These are phyloP conservation scores for Peronospora tabacina DNA, from an alignment of 352 stramenopile genomes.

Conservation along the genomic window DNA sequence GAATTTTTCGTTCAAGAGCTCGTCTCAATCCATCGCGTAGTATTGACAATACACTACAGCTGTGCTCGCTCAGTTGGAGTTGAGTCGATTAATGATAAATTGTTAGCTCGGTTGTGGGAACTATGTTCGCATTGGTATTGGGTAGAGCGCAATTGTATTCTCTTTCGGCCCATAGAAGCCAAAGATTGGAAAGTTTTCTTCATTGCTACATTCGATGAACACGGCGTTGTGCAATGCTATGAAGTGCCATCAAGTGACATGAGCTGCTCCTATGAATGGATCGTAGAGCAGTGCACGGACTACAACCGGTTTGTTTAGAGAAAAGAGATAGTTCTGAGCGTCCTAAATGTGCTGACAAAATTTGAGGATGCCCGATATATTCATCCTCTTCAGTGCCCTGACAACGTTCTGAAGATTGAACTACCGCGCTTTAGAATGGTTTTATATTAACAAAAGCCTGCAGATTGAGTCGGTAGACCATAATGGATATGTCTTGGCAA, in stretches of 20 bases:
- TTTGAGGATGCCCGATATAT: conserved; percentile 35
- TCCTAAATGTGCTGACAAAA: conserved; percentile 28
- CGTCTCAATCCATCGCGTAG: not conserved
- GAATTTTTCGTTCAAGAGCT: conserved; percentile 38
- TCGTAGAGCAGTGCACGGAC: conserved; percentile 6
- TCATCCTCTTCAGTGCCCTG: conserved; percentile 19
- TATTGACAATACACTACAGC: conserved; percentile 23
- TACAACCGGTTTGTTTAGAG: conserved; percentile 29
- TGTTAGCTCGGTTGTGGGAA: conserved; percentile 25
- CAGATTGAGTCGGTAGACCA: conserved; percentile 31
- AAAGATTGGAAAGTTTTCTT: conserved; percentile 18
- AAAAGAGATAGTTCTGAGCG: not conserved
- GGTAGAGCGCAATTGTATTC: conserved; percentile 32
- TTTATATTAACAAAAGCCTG: conserved; percentile 19
- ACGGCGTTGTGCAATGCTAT: conserved; percentile 14
- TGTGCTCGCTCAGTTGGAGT: conserved; percentile 30
- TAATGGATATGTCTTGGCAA: conserved; percentile 32
- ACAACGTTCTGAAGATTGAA: conserved; percentile 25
- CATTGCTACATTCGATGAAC: conserved; percentile 16
- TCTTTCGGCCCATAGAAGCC: conserved; percentile 26
- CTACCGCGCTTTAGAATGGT: conserved; percentile 40
- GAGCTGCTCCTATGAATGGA: conserved; percentile 2
- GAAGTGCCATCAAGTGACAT: conserved; percentile 31
- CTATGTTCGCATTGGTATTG: conserved; percentile 51
- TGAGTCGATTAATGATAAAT: conserved; percentile 6